Evolutionary conservation across 176 grass and related monocot genomes (phyloP), one percentile per base, ranked within the genome.

Genomic region (Oryza punctata): DNA sequence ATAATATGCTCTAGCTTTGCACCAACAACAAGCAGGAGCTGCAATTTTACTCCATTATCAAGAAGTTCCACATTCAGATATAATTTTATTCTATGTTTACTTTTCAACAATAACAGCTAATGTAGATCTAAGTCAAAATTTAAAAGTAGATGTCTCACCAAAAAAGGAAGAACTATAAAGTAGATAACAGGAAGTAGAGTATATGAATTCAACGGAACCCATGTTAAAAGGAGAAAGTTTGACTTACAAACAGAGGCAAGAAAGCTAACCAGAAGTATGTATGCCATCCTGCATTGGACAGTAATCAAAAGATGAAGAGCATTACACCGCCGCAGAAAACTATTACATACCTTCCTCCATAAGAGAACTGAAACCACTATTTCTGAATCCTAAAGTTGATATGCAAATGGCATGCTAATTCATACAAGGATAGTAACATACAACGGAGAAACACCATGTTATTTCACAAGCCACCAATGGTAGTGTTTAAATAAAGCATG

Each of bases 211-310:
- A 19, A 72, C 41, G 14, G 52, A 81, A 54, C 45, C 12, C 12
- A 30, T 44, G 18, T 30, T 12, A 19, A 14, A 83, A 83, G 26
- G 19, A 60, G 32, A 81, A 26, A 76, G 40, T 29, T 41, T 66
- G 23, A 28, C 96, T 95, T 98, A 95, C 93, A 88, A 98, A 72
- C 54, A 98, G 85, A 78, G 96, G 93, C 80, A 95, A 73, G 83
- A 95, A 98, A 77, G 96, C 92, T 86, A 95, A 85, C 96, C 96
- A 98, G 37, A 98, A 98, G 80, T 91, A 93, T 66, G 91, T 90
- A 80, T 98, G 87, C 96, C 96, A 98, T 88, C 96, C 96, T 98
- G 93, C 80, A 95, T 97, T 91, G 54, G 65, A 57, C 27, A 79
- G 61, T 63, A 81, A 60, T 63, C 21, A 90, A 79, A 73, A 65